Evolutionary conservation across 768 basidiomycete species (phyloP).

Genomic region (Suillus placidus): DNA sequence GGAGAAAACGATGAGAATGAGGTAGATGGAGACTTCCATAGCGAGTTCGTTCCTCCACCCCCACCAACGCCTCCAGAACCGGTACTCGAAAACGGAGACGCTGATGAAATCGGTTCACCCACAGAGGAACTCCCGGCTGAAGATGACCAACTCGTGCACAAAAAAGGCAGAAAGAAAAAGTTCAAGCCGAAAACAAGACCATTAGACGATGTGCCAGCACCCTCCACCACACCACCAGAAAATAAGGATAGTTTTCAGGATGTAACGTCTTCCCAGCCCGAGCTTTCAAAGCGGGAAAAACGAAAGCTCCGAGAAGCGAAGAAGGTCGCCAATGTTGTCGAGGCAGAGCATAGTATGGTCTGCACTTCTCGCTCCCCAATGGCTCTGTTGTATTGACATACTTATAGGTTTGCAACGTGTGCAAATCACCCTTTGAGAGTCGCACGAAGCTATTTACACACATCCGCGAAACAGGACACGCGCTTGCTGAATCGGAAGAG

Average conservation of each 20-base stretch:
- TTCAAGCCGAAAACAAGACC: conserved; percentile 10
- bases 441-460: conserved; percentile 78
- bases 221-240: neutral
- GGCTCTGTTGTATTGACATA: conserved; percentile 13
- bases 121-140: conserved; percentile 6
- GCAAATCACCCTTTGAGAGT: conserved; percentile 61
- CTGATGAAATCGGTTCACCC: conserved; percentile 5
- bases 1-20: conserved; percentile 27
- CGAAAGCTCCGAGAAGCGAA: conserved; percentile 76
- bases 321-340: conserved; percentile 43
- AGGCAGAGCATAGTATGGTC: conserved; percentile 13
- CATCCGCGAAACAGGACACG: conserved; percentile 72
- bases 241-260: conserved; percentile 3
- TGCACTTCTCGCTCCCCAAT: conserved; percentile 8
- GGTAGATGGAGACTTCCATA: conserved; percentile 8
- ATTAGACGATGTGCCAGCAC: neutral
- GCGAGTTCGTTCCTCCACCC: conserved; percentile 14
- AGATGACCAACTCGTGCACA: conserved; percentile 1
- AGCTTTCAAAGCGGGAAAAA: conserved; percentile 78
- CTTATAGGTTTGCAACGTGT: conserved; percentile 64
- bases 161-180: conserved; percentile 16
- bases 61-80: conserved; percentile 17
- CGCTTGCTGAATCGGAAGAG: conserved; percentile 44
- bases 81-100: conserved; percentile 4
- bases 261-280: conserved; percentile 18